Evolutionary conservation across 305 asterid species (phyloP).

Genomic region (Fraxinus latifolia): DNA sequence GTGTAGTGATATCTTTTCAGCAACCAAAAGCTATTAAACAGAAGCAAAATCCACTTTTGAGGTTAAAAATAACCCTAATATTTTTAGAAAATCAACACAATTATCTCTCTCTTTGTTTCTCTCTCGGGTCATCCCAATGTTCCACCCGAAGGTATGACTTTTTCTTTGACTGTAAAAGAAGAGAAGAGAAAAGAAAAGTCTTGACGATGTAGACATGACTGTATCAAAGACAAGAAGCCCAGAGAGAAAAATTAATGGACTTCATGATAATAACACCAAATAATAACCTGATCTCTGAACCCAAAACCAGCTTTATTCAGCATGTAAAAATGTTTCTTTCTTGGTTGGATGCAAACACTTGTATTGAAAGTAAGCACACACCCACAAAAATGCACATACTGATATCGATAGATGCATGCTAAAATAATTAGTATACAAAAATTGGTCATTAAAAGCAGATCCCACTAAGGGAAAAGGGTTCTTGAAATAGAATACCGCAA

Average conservation of each 20-base stretch:
- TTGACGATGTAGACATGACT: conserved; percentile 70
- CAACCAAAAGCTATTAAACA: conserved; percentile 14
- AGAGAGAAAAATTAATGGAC: conserved; percentile 26
- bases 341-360: conserved; percentile 16
- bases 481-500: conserved; percentile 51
- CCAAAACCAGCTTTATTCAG: conserved; percentile 53
- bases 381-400: background rate
- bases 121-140: conserved; percentile 19
- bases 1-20: conserved; percentile 33
- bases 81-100: conserved; percentile 9
- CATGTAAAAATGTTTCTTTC: conserved; percentile 23
- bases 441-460: conserved; percentile 31
- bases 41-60: conserved; percentile 25
- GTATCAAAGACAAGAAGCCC: conserved; percentile 29
- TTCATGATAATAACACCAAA: conserved; percentile 35
- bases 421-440: background rate
- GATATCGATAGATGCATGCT: conserved; percentile 24
- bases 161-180: conserved; percentile 40
- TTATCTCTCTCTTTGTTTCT: conserved; percentile 14
- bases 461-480: conserved; percentile 21
- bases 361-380: conserved; percentile 7
- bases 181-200: conserved; percentile 30
- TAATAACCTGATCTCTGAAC: conserved; percentile 38
- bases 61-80: background rate
- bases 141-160: conserved; percentile 31